Base-by-base conservation (phyloP, 805 yeast species). In the Wickerhamiella cacticola region DNA sequence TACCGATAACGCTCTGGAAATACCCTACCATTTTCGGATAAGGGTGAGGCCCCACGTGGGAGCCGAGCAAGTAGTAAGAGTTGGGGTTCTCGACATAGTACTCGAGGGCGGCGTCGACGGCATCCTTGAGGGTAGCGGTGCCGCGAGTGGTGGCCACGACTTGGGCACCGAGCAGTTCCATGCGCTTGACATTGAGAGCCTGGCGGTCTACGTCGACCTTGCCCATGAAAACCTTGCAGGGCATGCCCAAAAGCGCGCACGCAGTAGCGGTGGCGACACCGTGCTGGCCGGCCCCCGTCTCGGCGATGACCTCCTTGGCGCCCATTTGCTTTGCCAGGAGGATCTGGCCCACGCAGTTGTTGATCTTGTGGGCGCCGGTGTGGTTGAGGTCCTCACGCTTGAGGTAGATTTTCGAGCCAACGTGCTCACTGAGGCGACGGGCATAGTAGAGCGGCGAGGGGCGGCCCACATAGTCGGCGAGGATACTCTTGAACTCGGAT, bases 41-140 rank as follows among this genome's bases (percentile, higher is more conserved):
- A 45, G 98, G 98, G 66, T 92, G 97, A 36, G 98, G 98, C 35
- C 98, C 98, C 62, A 92, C 89, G 41, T 97, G 97, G 2, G 96
- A 86, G 46, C 98, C 98, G 46, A 92, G 94, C 54, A 89, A 82
- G 64, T 89, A 92, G 67, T 92, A 96, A 7, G 98, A 92, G 34
- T 83, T 69, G 55, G 78, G 71, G 58, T 87, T 74, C 3, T 95
- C 78, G 44, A 89, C 96, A 97, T 97, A 92, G 66, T 66, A 76
- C 64, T 97, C 74, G 71, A 92, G 82, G 13, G 97, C 97, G 68
- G 92, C 98, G 19, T 94, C 82, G 46, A 96, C 89, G 31, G 98
- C 98, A 65, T 92, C 98, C 68, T 98, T 80, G 64, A 92, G 74
- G 31, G 98, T 92, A 63, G 81, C 75, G 19, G 97, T 88, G 67